phyloP scores from a whole-genome alignment of 2,329 filamentous ascomycete genomes.

The Verticillium nonalfalfae region DNA sequence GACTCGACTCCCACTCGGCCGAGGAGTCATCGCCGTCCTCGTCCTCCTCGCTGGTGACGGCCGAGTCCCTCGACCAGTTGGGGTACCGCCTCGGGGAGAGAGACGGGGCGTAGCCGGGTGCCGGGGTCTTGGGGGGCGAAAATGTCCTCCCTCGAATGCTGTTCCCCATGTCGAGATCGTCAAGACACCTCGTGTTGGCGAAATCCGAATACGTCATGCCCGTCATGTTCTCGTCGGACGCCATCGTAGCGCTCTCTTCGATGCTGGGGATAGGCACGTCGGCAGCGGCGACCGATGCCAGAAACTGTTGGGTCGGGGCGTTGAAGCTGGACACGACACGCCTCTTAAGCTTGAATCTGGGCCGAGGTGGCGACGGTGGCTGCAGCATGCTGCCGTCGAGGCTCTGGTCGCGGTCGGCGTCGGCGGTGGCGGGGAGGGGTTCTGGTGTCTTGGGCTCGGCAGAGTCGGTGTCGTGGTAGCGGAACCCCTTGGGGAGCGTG shows the following conservation, averaged over 20 bases:
- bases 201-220: slow-evolving; percentile 20
- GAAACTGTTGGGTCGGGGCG: slow-evolving; percentile 58
- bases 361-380: slow-evolving; percentile 41
- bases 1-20: slow-evolving; percentile 52
- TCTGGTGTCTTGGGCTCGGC: slow-evolving; percentile 45
- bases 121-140: slow-evolving; percentile 55
- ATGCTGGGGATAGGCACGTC: slow-evolving; percentile 61
- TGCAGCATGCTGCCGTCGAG: slow-evolving; percentile 18
- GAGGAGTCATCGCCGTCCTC: slow-evolving; percentile 36
- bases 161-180: slow-evolving; percentile 22
- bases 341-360: slow-evolving; percentile 48
- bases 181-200: slow-evolving; percentile 24
- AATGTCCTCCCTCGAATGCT: slow-evolving; percentile 33
- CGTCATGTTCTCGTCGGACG: slow-evolving; percentile 36
- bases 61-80: slow-evolving; percentile 53
- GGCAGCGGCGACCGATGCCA: slow-evolving; percentile 60
- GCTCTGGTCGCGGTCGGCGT: slow-evolving; percentile 3
- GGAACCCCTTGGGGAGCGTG: slow-evolving; percentile 36
- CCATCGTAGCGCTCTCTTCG: slow-evolving; percentile 41
- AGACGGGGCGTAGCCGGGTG: slow-evolving; percentile 36
- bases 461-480: slow-evolving; percentile 23
- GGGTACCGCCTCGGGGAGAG: slow-evolving; percentile 43
- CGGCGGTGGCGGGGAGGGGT: slow-evolving; percentile 24
- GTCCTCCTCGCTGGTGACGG: slow-evolving; percentile 44
- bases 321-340: slow-evolving; percentile 45